Conservation (phyloP, 2,329 filamentous ascomycete species). For the Cercospora sojina region DNA sequence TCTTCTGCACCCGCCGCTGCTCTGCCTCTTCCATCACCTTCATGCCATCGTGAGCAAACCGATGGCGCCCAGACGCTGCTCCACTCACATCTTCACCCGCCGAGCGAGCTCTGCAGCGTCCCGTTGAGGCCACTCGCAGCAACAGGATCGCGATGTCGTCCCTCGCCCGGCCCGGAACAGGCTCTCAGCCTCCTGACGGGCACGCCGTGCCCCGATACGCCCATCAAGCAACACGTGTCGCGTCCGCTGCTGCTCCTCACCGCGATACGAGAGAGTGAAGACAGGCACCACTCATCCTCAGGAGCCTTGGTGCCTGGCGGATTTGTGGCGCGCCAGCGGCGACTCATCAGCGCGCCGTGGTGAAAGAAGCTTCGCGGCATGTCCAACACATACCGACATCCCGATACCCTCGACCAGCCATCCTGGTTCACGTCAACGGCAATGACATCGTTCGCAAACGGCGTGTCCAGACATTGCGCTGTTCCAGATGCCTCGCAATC, state of each 20-base stretch:
- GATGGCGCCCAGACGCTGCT: neutral
- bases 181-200: constrained; percentile 5
- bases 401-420: neutral
- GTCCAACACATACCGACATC: constrained; percentile 9
- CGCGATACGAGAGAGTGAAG: neutral
- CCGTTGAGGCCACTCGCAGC: neutral
- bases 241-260: neutral
- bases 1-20: neutral
- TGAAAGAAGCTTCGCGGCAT: neutral
- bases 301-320: neutral
- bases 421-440: neutral
- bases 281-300: neutral
- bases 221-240: constrained; percentile 1
- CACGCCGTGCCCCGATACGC: neutral
- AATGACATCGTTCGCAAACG: constrained; percentile 2
- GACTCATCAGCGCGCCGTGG: neutral
- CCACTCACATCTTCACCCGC: neutral
- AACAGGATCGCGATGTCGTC: neutral
- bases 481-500: neutral
- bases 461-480: neutral
- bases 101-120: neutral
- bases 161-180: neutral
- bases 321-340: neutral
- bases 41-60: neutral
- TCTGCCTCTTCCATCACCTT: neutral